Percentiles rank a stretch among this genome's conserved stretches.
Evolutionary conservation across 805 yeast species (phyloP).

Genomic region (Starmerella bacillaris): DNA sequence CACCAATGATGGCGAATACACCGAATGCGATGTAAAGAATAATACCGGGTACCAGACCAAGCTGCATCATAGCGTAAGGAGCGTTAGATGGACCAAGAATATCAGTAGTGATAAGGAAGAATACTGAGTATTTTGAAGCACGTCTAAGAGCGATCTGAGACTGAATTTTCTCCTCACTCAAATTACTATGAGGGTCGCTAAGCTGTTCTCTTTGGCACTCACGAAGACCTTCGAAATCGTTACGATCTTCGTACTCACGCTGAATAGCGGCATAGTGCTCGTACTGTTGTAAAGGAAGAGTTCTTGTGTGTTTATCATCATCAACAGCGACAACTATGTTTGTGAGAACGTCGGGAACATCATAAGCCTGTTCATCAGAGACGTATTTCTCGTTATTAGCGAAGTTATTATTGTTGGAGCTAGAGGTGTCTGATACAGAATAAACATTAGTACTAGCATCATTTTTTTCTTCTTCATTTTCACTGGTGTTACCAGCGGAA

Average conservation of each 20-base stretch:
- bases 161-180: conserved; percentile 12
- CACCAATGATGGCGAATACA: conserved; percentile 28
- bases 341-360: conserved; percentile 5
- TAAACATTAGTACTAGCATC: background rate
- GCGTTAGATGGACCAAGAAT: conserved; percentile 32
- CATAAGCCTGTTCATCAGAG: background rate
- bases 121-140: conserved; percentile 20
- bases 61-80: conserved; percentile 29
- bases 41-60: conserved; percentile 32
- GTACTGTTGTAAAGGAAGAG: conserved; percentile 13
- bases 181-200: conserved; percentile 14
- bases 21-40: conserved; percentile 29
- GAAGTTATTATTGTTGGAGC: background rate
- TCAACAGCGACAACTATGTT: conserved; percentile 10
- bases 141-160: conserved; percentile 13
- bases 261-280: conserved; percentile 15
- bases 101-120: conserved; percentile 33
- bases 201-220: conserved; percentile 10
- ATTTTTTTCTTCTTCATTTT: background rate
- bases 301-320: conserved; percentile 11
- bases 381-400: background rate
- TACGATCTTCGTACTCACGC: conserved; percentile 13
- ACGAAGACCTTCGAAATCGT: conserved; percentile 12
- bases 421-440: background rate
- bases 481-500: background rate